Evolutionary conservation across 257 asterid species (phyloP), one percentile per base, ranked within the genome.

Genomic region (Thymus mandschuricus): DNA sequence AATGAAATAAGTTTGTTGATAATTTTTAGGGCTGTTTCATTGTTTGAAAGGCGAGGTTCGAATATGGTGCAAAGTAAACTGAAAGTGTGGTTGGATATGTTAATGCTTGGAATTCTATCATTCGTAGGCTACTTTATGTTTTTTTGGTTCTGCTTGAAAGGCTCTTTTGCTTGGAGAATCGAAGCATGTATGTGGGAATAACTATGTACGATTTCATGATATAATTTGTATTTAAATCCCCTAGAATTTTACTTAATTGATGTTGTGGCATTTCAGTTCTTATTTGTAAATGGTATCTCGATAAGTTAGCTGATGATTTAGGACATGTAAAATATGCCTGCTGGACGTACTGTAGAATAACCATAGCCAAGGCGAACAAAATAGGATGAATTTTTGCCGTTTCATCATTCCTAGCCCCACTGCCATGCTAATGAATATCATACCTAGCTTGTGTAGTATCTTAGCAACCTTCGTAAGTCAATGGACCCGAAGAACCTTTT

Each of bases 321-420:
- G 27, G 43, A 10, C 29, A 11, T 59, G 10, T 33, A 13, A 13
- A n/a, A 48, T 30, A 65, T 30, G 28, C 7, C 31, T 71, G 41
- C 58, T 33, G 30, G 33, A 46, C 31, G 50, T 9, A 70, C 52
- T 31, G 46, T 13, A 27, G 46, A 38, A 27, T 40, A 27, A 62
- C 11, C 12, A 8, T 48, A 35, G 48, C 4, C 8, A 66, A 35
- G 73, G 1, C 27, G 10, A 3, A 57, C 57, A 43, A 3, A 29
- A 43, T 72, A 10, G 69, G 66, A n/a, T 63, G 10, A 60, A 66
- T 60, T 6, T 54, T 70, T 66, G 70, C 49, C 56, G 3, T 63
- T 68, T 60, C 35, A 46, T 73, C 34, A 3, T n/a, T 74, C 33
- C 21, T 59, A 51, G 67, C 66, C 10, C 4, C 31, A 45, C 55